phyloP scores from a whole-genome alignment of 2,329 filamentous ascomycete genomes.

The Mariannaea sp. region DNA sequence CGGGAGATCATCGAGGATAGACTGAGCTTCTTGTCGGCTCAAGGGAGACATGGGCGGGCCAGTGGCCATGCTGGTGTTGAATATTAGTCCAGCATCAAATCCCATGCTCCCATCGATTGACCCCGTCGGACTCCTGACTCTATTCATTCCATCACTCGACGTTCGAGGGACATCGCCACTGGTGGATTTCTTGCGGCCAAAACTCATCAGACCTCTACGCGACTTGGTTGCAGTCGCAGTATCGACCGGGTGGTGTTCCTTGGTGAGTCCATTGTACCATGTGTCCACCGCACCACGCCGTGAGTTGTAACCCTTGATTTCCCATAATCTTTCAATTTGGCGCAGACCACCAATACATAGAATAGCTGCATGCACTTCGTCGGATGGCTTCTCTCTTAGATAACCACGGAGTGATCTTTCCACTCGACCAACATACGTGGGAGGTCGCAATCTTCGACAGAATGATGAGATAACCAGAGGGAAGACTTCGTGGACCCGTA shows the following conservation, averaged over 20 bases:
- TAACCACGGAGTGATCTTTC: constrained; percentile 68
- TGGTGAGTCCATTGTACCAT: constrained; percentile 61
- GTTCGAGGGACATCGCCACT: constrained; percentile 37
- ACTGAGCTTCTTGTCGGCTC: constrained; percentile 53
- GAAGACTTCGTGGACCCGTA: constrained; percentile 68
- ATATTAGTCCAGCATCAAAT: constrained; percentile 52
- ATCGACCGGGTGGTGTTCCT: constrained; percentile 46
- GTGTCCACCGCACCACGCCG: constrained; percentile 62
- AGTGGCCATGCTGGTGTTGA: constrained; percentile 62
- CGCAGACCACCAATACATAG: constrained; percentile 65
- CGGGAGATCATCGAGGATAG: constrained; percentile 60
- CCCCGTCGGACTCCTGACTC: constrained; percentile 35
- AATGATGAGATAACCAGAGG: constrained; percentile 68
- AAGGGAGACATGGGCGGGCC: constrained; percentile 67
- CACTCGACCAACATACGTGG: constrained; percentile 66
- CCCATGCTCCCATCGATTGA: constrained; percentile 41
- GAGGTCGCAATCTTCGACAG: constrained; percentile 64
- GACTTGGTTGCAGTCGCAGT: constrained; percentile 50
- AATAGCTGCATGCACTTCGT: constrained; percentile 66
- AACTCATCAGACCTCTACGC: constrained; percentile 56
- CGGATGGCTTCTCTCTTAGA: constrained; percentile 63
- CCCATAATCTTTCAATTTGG: constrained; percentile 68
- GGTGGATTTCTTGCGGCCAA: constrained; percentile 63
- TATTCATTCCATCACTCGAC: constrained; percentile 34
- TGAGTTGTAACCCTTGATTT: constrained; percentile 68